Evolutionary conservation across 371 early-diverging fungal species (phyloP).

Genomic region (Nematocida minor): DNA sequence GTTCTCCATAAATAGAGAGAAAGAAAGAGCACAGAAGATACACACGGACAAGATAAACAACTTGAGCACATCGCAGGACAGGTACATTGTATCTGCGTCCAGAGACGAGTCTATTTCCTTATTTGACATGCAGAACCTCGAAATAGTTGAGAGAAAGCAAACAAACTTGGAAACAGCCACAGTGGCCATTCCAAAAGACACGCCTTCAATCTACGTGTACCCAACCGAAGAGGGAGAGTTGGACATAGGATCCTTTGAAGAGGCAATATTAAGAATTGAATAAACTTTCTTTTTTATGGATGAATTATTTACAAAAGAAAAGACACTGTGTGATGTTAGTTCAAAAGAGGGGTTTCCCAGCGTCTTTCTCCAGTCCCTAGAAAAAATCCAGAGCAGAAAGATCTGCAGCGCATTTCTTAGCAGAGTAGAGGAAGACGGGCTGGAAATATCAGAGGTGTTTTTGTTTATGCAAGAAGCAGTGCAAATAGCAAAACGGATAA

Average conservation of each 20-base stretch:
- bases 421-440: background rate
- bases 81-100: constrained; percentile 9
- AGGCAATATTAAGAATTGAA: constrained; percentile 17
- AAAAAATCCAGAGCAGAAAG: constrained; percentile 21
- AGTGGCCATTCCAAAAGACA: constrained; percentile 1
- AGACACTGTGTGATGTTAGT: constrained; percentile 1
- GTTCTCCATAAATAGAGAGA: background rate
- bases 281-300: constrained; percentile 46
- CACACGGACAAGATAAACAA: constrained; percentile 17
- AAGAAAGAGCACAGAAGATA: background rate
- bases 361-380: background rate
- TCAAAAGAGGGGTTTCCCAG: background rate
- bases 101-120: constrained; percentile 24
- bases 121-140: constrained; percentile 8
- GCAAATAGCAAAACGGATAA: background rate
- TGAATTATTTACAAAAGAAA: constrained; percentile 37
- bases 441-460: constrained; percentile 7
- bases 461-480: background rate
- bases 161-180: background rate
- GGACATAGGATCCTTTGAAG: constrained; percentile 5
- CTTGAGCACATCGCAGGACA: background rate
- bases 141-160: constrained; percentile 3
- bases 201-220: background rate
- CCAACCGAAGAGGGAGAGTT: constrained; percentile 30
- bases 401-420: background rate